These are phyloP conservation scores for Chlamydomonas incerta DNA, from an alignment of 139 green algal genomes.

Conservation along the genomic window DNA sequence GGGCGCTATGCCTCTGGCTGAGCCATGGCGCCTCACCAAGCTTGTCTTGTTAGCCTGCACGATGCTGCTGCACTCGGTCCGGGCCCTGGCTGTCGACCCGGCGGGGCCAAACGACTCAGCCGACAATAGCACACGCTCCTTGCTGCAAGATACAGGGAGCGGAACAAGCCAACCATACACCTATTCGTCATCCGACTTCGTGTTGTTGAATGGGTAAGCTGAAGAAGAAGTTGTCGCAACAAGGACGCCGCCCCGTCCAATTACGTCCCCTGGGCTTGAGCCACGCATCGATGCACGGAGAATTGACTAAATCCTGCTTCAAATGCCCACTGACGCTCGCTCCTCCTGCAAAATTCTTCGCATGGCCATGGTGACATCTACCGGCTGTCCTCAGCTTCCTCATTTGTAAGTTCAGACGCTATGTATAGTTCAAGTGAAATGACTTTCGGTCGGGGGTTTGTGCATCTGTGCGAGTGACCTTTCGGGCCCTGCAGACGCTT, in stretches of 20 bases:
- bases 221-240: not conserved
- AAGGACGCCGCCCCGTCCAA: not conserved
- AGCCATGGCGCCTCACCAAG: not conserved
- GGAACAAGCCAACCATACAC: not conserved
- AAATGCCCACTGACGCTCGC: not conserved
- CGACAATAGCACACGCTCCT: not conserved
- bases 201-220: constrained; percentile 36
- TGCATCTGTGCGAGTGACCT: too few species aligned
- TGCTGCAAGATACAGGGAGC: not conserved
- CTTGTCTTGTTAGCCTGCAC: not conserved
- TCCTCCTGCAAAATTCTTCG: not conserved
- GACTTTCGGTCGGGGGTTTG: too few species aligned
- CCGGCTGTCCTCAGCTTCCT: constrained; percentile 21
- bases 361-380: not conserved
- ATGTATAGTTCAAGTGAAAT: not conserved
- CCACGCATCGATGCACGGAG: not conserved
- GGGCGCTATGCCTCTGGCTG: constrained; percentile 9
- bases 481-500: too few species aligned
- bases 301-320: too few species aligned
- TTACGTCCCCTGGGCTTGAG: not conserved
- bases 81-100: too few species aligned
- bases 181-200: constrained; percentile 22
- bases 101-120: too few species aligned
- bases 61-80: not conserved
- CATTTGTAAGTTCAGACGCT: constrained; percentile 25